Conservation (phyloP, 2,329 filamentous ascomycete genomes). For the Plectosphaerella cucumerina region DNA sequence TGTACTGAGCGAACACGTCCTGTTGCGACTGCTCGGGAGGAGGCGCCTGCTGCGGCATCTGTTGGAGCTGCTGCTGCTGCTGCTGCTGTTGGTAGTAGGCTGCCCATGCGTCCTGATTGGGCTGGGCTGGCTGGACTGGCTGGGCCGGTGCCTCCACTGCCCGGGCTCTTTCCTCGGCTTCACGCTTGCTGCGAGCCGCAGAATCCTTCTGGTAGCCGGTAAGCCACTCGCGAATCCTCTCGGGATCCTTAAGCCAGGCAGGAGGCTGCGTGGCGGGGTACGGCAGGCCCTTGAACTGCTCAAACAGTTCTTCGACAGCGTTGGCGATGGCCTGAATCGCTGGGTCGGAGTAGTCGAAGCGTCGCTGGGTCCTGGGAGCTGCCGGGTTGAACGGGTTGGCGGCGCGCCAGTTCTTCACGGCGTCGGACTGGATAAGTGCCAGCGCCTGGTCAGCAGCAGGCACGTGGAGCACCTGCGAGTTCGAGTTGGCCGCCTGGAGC, state of each 20-base stretch:
- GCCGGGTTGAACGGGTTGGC: conserved; percentile 31
- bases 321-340: conserved; percentile 37
- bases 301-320: conserved; percentile 36
- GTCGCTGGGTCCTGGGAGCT: conserved; percentile 16
- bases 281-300: conserved; percentile 37
- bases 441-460: conserved; percentile 32
- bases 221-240: conserved; percentile 49
- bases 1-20: conserved; percentile 31
- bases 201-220: conserved; percentile 39
- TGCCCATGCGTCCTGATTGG: conserved; percentile 19
- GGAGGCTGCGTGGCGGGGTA: conserved; percentile 49
- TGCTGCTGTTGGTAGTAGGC: conserved; percentile 22
- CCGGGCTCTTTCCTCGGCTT: conserved; percentile 31
- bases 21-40: conserved; percentile 27
- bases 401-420: conserved; percentile 37
- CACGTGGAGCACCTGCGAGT: conserved; percentile 16
- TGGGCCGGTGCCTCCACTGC: conserved; percentile 20
- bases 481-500: background rate
- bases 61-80: conserved; percentile 28
- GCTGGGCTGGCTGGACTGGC: conserved; percentile 8
- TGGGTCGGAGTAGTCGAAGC: conserved; percentile 36
- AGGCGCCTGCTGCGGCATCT: conserved; percentile 19
- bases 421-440: conserved; percentile 38
- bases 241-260: conserved; percentile 44
- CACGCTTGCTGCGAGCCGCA: conserved; percentile 31